phyloP scores from a whole-genome alignment of 108 stramenopile genomes.

The Licmophora abbreviata region DNA sequence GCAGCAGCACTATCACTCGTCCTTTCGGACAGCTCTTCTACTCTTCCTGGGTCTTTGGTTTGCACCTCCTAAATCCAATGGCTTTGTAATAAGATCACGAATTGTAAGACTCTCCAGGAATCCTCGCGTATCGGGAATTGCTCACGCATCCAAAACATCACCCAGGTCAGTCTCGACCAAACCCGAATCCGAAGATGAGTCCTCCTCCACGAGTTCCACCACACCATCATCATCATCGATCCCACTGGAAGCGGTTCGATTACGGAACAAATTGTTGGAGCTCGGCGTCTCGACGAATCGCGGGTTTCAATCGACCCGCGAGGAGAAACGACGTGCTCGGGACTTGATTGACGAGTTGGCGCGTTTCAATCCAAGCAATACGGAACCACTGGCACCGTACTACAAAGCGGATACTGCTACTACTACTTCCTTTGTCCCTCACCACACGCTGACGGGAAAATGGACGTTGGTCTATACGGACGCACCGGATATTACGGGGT shows the following conservation, averaged over 20 bases:
- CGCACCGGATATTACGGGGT: slow-evolving; percentile 74
- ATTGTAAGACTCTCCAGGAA: too few species aligned
- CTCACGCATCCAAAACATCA: too few species aligned
- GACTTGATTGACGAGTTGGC: slow-evolving; percentile 35
- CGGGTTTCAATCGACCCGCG: slow-evolving; percentile 41
- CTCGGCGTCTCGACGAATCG: slow-evolving; percentile 22
- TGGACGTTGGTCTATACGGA: slow-evolving; percentile 81
- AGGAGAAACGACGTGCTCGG: slow-evolving; percentile 25
- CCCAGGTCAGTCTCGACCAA: too few species aligned
- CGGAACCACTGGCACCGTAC: slow-evolving; percentile 52
- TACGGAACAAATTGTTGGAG: slow-evolving; percentile 18
- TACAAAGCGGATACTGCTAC: slow-evolving; percentile 17
- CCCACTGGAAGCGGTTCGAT: slow-evolving; percentile 1
- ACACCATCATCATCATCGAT: too few species aligned
- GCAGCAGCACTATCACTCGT: too few species aligned
- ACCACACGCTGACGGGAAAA: slow-evolving; percentile 56
- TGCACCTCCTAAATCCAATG: too few species aligned
- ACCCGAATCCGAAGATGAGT: too few species aligned
- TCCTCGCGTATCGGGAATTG: too few species aligned
- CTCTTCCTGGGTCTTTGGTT: too few species aligned
- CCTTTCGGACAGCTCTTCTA: too few species aligned
- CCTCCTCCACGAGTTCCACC: too few species aligned
- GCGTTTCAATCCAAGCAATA: slow-evolving; percentile 27
- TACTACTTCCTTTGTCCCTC: background rate
- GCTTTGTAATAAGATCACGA: too few species aligned